Conservation (phyloP, 306 rosid genomes). For the Cucurbita maxima region DNA sequence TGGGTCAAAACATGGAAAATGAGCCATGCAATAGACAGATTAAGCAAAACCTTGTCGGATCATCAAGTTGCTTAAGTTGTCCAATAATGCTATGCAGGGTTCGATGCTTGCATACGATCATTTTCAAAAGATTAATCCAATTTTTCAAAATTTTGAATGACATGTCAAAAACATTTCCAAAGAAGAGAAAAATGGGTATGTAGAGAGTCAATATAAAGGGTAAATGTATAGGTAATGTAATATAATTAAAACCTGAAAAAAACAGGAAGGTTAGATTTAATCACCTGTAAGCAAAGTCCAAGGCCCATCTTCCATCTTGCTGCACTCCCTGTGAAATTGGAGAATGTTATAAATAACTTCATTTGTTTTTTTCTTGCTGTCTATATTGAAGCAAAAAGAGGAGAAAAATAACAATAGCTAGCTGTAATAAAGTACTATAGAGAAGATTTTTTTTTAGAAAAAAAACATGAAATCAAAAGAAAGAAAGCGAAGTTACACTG, state of each 20-base stretch:
- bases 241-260: not conserved
- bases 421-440: conserved; percentile 1
- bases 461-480: conserved; percentile 2
- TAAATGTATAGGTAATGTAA: not conserved
- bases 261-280: not conserved
- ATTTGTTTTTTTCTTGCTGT: not conserved
- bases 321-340: not conserved
- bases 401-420: not conserved
- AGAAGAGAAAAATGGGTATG: not conserved
- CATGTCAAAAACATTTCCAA: not conserved
- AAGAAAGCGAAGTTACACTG: not conserved
- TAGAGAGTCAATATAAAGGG: not conserved
- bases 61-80: too few relatives aligned
- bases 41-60: too few relatives aligned
- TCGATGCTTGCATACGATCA: not conserved
- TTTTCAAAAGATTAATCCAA: not conserved
- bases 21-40: too few relatives aligned
- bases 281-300: conserved; percentile 8
- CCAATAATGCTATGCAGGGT: too few relatives aligned
- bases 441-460: not conserved
- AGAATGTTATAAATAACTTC: not conserved
- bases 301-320: conserved; percentile 2
- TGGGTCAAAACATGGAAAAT: too few relatives aligned
- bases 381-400: not conserved
- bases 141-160: not conserved